Conservation (phyloP, 495 filamentous ascomycete genomes). For the Hypomontagnella monticulosa region DNA sequence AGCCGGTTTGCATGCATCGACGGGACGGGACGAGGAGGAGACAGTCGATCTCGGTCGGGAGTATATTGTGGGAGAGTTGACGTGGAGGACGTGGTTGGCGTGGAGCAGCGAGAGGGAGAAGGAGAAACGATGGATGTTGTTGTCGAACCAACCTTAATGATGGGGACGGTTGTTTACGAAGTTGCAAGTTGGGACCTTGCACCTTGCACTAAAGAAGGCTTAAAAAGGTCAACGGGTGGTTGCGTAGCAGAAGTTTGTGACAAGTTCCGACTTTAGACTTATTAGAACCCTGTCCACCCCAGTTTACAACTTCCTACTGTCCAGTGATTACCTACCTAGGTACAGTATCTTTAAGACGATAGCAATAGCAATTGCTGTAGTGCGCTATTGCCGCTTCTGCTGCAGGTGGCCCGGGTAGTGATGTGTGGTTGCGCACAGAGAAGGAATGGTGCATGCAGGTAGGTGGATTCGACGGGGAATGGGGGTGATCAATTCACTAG, state of each 20-base stretch:
- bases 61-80: constrained; percentile 8
- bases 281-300: constrained; percentile 16
- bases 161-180: constrained; percentile 30
- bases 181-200: constrained; percentile 27
- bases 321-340: constrained; percentile 10
- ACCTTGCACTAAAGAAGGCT: constrained; percentile 30
- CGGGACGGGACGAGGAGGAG: constrained; percentile 30
- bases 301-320: constrained; percentile 6
- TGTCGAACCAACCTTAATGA: constrained; percentile 22
- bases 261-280: constrained; percentile 26
- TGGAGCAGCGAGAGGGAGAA: not conserved
- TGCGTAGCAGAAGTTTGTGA: constrained; percentile 31
- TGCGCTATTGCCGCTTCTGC: constrained; percentile 40
- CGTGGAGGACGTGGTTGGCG: not conserved
- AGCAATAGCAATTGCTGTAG: constrained; percentile 33
- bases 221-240: constrained; percentile 18
- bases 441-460: constrained; percentile 30
- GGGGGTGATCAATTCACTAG: constrained; percentile 22
- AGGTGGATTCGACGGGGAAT: constrained; percentile 12
- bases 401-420: constrained; percentile 11
- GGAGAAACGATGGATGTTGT: constrained; percentile 21
- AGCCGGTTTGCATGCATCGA: constrained; percentile 27
- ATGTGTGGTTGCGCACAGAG: constrained; percentile 29
- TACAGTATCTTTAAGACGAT: constrained; percentile 17
- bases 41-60: constrained; percentile 10